Conservation (phyloP, 2,329 filamentous ascomycete species). For the Neofusicoccum parvum region DNA sequence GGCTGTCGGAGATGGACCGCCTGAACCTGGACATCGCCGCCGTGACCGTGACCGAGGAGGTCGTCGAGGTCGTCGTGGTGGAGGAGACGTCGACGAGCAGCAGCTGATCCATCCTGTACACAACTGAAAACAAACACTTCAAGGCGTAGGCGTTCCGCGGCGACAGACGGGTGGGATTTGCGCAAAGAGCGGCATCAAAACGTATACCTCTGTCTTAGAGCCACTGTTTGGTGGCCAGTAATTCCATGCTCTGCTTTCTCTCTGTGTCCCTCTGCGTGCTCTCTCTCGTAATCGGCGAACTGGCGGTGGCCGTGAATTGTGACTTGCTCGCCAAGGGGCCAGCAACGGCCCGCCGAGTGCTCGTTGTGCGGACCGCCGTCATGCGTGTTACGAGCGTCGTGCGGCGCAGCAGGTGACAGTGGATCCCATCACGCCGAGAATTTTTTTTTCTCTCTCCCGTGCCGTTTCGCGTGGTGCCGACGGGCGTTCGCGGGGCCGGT, state of each 20-base stretch:
- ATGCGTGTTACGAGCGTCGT: too few relatives aligned
- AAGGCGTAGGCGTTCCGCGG: neutral
- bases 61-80: neutral
- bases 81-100: neutral
- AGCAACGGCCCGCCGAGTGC: too few relatives aligned
- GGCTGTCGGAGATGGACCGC: neutral
- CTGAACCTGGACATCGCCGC: conserved; percentile 1
- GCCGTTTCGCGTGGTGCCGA: neutral
- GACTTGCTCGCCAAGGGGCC: too few relatives aligned
- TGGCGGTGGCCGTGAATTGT: too few relatives aligned
- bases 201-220: neutral
- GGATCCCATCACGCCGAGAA: too few relatives aligned
- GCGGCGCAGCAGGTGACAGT: too few relatives aligned
- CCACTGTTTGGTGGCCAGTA: too few relatives aligned
- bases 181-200: neutral
- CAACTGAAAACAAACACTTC: neutral
- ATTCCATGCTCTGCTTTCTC: too few relatives aligned
- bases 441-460: neutral
- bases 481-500: neutral
- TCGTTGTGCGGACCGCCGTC: too few relatives aligned
- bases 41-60: conserved; percentile 14
- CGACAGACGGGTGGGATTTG: neutral
- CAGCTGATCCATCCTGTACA: neutral
- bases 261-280: too few relatives aligned
- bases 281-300: too few relatives aligned